These are phyloP conservation scores for Yamadazyma akitaensis DNA, from an alignment of 805 yeast genomes.

Conservation along the genomic window DNA sequence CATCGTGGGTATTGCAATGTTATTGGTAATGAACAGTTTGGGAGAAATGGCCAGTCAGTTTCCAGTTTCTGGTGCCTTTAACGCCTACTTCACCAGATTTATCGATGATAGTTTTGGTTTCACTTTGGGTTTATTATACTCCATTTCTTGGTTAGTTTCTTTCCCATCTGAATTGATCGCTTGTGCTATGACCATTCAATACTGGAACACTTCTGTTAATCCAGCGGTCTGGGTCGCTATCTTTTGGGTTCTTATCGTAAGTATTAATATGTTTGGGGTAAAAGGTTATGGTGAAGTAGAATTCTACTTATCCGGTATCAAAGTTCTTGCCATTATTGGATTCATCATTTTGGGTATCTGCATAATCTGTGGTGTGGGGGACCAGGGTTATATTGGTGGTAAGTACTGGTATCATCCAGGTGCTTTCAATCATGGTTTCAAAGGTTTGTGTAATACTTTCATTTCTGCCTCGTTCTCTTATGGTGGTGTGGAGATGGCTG, in stretches of 20 bases:
- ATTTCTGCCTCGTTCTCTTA: conserved; percentile 32
- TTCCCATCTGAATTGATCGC: conserved; percentile 38
- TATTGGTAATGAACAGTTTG: conserved; percentile 54
- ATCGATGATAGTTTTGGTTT: conserved; percentile 37
- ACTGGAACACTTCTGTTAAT: conserved; percentile 29
- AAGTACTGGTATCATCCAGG: conserved; percentile 34
- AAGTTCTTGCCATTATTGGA: conserved; percentile 35
- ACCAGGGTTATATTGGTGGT: conserved; percentile 32
- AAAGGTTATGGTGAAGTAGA: conserved; percentile 39
- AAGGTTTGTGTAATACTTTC: conserved; percentile 36
- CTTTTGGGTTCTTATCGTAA: conserved; percentile 26
- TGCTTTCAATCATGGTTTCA: conserved; percentile 34
- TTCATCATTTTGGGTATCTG: conserved; percentile 34
- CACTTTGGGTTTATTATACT: conserved; percentile 33
- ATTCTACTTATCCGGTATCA: conserved; percentile 27
- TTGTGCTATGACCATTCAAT: conserved; percentile 33
- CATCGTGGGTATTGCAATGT: conserved; percentile 53
- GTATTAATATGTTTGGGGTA: conserved; percentile 33
- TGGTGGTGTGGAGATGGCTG: conserved; percentile 36
- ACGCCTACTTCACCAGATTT: conserved; percentile 33
- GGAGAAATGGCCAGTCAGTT: conserved; percentile 59
- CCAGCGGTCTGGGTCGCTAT: conserved; percentile 38
- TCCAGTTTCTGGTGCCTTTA: conserved; percentile 39
- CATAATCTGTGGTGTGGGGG: conserved; percentile 35
- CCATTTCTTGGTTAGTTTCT: conserved; percentile 33